A percentile compares a stretch with the other conserved stretches of the same genome.
These are phyloP conservation scores for Podosphaera xanthii DNA, from an alignment of 2,329 filamentous ascomycete genomes.

Conservation along the genomic window DNA sequence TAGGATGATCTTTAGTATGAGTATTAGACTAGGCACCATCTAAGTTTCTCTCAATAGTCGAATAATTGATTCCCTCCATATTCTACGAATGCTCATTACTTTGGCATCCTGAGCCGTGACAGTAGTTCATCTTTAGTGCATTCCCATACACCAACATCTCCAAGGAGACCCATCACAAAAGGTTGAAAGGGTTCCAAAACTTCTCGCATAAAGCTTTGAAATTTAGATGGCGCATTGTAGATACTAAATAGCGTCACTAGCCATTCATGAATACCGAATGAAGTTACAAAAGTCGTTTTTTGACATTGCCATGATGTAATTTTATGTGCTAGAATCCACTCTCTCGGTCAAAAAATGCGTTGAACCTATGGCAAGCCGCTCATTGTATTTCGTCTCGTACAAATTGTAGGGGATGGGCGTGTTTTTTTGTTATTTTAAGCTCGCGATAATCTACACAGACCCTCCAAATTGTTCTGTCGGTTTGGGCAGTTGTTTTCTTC, in stretches of 20 bases:
- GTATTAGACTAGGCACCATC: too few species aligned
- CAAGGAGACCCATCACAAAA: not conserved
- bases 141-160: not conserved
- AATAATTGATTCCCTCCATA: too few species aligned
- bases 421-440: not conserved
- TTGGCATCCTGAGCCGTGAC: too few species aligned
- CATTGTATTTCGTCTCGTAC: not conserved
- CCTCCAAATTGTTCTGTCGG: not conserved
- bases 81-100: too few species aligned
- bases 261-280: not conserved
- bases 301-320: not conserved
- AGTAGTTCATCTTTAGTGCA: not conserved
- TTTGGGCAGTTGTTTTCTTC: not conserved
- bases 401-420: not conserved
- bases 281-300: not conserved
- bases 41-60: too few species aligned
- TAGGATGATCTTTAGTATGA: too few species aligned
- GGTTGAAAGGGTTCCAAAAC: not conserved
- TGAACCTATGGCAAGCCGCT: not conserved
- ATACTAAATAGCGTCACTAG: not conserved
- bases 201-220: not conserved
- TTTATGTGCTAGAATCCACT: not conserved
- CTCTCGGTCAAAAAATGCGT: not conserved
- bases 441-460: not conserved
- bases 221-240: not conserved